These are phyloP conservation scores for Saccharomyces hybrid DNA, from an alignment of 1,139 yeast species.

Conservation along the genomic window DNA sequence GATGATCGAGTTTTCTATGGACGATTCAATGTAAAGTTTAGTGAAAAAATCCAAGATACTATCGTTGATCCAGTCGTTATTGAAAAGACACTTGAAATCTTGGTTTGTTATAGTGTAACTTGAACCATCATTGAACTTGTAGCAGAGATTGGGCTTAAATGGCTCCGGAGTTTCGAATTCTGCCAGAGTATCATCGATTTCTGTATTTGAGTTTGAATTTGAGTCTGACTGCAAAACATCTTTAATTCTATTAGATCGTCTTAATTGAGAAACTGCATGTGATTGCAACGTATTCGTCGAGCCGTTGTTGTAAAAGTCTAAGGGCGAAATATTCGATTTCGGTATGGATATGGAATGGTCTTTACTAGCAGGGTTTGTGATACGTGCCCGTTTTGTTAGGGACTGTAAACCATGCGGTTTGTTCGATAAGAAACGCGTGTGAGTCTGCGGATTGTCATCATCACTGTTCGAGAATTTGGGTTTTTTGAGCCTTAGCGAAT, in stretches of 20 bases:
- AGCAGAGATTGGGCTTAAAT: constrained; percentile 47
- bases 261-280: constrained; percentile 5
- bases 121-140: constrained; percentile 44
- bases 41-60: constrained; percentile 65
- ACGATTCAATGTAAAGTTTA: constrained; percentile 46
- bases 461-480: not conserved
- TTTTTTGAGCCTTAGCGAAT: not conserved
- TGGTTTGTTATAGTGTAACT: constrained; percentile 46
- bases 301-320: not conserved
- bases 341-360: not conserved
- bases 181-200: constrained; percentile 49
- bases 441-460: not conserved
- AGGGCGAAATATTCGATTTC: not conserved
- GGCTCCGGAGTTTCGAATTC: constrained; percentile 48
- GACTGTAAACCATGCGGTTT: not conserved
- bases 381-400: not conserved
- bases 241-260: constrained; percentile 6
- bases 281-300: not conserved
- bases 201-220: not conserved
- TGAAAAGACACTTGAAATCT: constrained; percentile 62
- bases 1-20: constrained; percentile 19
- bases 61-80: constrained; percentile 72
- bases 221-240: not conserved
- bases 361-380: not conserved
- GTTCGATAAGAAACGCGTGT: not conserved